A percentile compares a stretch with the other conserved stretches of the same genome.
These are phyloP conservation scores for Pseudozyma pruni DNA, from an alignment of 1,284 basidiomycete genomes.

Conservation along the genomic window DNA sequence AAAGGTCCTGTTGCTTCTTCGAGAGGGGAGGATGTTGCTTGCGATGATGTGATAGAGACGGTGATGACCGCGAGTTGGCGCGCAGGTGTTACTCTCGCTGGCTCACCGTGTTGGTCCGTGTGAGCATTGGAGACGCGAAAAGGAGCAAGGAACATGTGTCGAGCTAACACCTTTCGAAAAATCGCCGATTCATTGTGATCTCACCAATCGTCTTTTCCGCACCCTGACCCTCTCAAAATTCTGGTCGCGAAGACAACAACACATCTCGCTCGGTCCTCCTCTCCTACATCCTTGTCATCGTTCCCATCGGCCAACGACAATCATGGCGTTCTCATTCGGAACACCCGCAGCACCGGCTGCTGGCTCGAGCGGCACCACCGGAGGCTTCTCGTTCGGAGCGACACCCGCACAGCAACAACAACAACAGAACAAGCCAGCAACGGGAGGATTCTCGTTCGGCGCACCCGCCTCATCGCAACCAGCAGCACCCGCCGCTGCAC, in stretches of 20 bases:
- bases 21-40: neutral
- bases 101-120: conserved; percentile 2
- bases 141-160: neutral
- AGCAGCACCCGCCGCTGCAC: conserved; percentile 14
- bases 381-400: conserved; percentile 48
- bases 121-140: neutral
- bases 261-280: conserved; percentile 3
- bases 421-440: conserved; percentile 45
- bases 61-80: too few relatives aligned
- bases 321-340: conserved; percentile 62
- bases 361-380: conserved; percentile 29
- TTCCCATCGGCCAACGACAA: neutral
- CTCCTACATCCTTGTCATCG: neutral
- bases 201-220: conserved; percentile 7
- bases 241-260: conserved; percentile 1
- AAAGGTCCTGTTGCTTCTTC: neutral
- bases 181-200: conserved; percentile 1
- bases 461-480: conserved; percentile 31
- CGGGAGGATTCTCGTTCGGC: conserved; percentile 53
- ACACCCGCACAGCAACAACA: conserved; percentile 52
- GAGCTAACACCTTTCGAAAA: neutral
- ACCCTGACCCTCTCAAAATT: conserved; percentile 1
- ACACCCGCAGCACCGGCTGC: conserved; percentile 45
- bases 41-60: too few relatives aligned
- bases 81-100: neutral